Evolutionary conservation across 768 basidiomycete species (phyloP).

Genomic region (Candolleomyces efflorescens): DNA sequence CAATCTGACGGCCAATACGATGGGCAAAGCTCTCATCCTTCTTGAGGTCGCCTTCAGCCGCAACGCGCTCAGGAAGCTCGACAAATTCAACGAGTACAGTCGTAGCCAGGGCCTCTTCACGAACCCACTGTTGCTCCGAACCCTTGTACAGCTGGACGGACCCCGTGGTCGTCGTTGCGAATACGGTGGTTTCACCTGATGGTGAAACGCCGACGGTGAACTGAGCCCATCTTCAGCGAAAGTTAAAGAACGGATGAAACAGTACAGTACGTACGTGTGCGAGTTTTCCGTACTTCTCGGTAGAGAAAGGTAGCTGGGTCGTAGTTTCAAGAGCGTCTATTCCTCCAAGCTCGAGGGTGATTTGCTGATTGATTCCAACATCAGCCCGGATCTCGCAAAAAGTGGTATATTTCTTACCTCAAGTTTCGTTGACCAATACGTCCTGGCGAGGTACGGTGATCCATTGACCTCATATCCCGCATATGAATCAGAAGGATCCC

Average conservation of each 20-base stretch:
- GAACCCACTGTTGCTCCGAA: conserved; percentile 59
- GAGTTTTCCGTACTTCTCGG: conserved; percentile 10
- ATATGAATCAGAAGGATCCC: conserved; percentile 36
- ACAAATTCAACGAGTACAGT: conserved; percentile 65
- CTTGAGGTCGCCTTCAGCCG: conserved; percentile 28
- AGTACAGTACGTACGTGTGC: not conserved
- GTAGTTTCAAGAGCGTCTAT: not conserved
- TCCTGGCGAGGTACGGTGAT: conserved; percentile 51
- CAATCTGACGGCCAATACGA: conserved; percentile 53
- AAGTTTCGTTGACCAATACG: conserved; percentile 60
- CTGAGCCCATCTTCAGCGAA: not conserved
- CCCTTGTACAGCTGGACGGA: conserved; percentile 26
- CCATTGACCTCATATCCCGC: conserved; percentile 51
- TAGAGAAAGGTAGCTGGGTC: conserved; percentile 6
- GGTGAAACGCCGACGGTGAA: conserved; percentile 5
- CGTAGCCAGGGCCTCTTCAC: conserved; percentile 76
- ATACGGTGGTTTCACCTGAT: conserved; percentile 48
- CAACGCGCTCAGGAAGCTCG: conserved; percentile 64
- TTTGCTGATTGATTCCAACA: conserved; percentile 26
- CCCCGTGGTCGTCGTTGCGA: conserved; percentile 75
- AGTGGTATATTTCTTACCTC: conserved; percentile 35
- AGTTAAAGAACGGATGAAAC: not conserved
- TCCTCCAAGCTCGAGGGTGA: conserved; percentile 39
- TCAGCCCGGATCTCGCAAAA: not conserved
- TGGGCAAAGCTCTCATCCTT: conserved; percentile 46